Base-by-base conservation (phyloP, 208 protist species). In the Tritrichomonas musculus region DNA sequence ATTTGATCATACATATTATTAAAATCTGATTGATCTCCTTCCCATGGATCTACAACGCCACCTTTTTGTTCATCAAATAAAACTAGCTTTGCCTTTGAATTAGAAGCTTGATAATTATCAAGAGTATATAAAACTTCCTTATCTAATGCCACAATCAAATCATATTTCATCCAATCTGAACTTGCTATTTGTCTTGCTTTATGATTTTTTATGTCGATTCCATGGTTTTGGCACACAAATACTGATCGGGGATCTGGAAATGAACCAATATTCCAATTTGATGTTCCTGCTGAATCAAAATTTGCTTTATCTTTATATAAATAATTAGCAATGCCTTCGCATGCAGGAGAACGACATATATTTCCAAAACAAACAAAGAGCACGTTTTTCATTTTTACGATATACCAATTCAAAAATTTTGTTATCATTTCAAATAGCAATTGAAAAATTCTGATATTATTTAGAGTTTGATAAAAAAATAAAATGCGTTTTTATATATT, bases 111-210 rank as follows among this genome's bases (percentile, higher is more conserved):
- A 33, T 53, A 53, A 5, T 17, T 9, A 22, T 47, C 11, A 53
- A 82, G 73, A 0, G 41, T 47, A 0, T 82, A 30, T 5, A 47
- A 82, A 82, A 82, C 73, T 17, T 82, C 50, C 41, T 50, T 82
- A 82, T 82, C 73, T 82, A 82, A 82, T 9, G 73, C 73, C 1
- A 50, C 73, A 53, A 82, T 82, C 20, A 47, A 47, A 82, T 82
- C 41, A 30, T n/a, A 82, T 5, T 30, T 25, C 33, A 50, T 50
- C 73, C 73, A 82, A 53, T 82, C 73, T 53, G 47, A 33, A 20
- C 14, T 36, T 25, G 39, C 14, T 22, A 82, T 82, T 44, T 50
- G 41, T 53, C 73, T 82, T 20, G 73, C 33, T 50, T 41, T 47
- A 44, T 82, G 73, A 1, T 53, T 44, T 33, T 14, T n/a, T n/a